These are phyloP conservation scores for Gossypium arboreum DNA, from an alignment of 345 rosid genomes.

Conservation along the genomic window DNA sequence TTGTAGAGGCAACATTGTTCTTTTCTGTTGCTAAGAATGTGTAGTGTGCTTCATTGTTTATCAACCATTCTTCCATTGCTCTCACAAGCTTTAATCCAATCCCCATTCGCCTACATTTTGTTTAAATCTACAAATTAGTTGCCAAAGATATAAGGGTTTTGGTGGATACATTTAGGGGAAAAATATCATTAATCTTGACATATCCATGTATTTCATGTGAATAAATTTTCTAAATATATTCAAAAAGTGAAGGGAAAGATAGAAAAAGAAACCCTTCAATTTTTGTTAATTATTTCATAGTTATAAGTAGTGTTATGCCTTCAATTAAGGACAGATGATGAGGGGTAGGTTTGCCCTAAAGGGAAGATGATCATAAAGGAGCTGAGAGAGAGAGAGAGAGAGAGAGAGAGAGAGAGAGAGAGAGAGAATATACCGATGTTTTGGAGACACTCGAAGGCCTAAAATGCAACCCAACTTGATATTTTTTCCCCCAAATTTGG, in stretches of 20 bases:
- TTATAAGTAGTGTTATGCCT: neutral
- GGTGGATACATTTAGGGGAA: neutral
- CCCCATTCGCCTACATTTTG: constrained; percentile 43
- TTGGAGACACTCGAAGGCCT: constrained; percentile 60
- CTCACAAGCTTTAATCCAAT: constrained; percentile 50
- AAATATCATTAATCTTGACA: no score
- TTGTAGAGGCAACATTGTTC: constrained; percentile 44
- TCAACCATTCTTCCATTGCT: constrained; percentile 51
- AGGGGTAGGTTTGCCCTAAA: neutral
- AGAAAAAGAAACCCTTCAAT: neutral
- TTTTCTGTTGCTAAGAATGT: constrained; percentile 44
- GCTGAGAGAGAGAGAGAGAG: neutral
- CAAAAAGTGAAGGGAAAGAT: neutral
- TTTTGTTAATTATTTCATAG: neutral
- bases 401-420: neutral
- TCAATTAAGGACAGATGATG: neutral
- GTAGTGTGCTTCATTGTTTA: constrained; percentile 41
- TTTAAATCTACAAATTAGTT: neutral
- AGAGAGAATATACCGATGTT: constrained; percentile 33
- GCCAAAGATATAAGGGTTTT: neutral
- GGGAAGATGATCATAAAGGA: neutral
- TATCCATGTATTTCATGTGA: neutral
- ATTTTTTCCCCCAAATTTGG: constrained; percentile 26
- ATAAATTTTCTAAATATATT: neutral
- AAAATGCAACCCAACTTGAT: constrained; percentile 52